These are phyloP conservation scores for Sporothrix sp. DNA, from an alignment of 2,329 filamentous ascomycete species.

Conservation along the genomic window DNA sequence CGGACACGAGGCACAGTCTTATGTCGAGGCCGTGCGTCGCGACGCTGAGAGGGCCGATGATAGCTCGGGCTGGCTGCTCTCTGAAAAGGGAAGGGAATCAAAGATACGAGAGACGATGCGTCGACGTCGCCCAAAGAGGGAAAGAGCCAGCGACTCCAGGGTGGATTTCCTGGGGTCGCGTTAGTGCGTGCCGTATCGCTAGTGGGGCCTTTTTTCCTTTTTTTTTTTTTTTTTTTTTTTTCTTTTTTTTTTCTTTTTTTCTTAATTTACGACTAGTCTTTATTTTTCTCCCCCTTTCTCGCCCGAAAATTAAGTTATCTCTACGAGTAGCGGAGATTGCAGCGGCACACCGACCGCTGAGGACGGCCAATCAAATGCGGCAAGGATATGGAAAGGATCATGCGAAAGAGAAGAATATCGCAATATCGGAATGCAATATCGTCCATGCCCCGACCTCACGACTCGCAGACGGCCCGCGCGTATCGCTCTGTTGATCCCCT, in stretches of 20 bases:
- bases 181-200: neutral
- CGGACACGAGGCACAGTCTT: neutral
- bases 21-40: neutral
- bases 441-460: too few species aligned
- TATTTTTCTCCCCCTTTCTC: too few species aligned
- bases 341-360: neutral
- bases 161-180: constrained; percentile 5
- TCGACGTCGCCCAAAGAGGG: neutral
- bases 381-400: too few species aligned
- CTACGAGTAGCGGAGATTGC: too few species aligned
- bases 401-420: too few species aligned
- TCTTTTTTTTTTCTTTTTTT: neutral
- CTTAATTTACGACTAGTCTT: neutral
- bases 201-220: neutral
- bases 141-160: neutral
- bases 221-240: neutral
- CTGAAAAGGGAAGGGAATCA: constrained; percentile 12
- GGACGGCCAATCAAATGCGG: neutral
- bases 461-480: too few species aligned
- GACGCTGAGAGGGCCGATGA: constrained; percentile 3
- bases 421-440: too few species aligned
- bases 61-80: neutral
- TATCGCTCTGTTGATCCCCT: constrained; percentile 10
- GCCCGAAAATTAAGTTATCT: too few species aligned
- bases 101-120: too few species aligned